Evolutionary conservation across 768 basidiomycete genomes (phyloP), one percentile per base, ranked within the genome.

Genomic region (Inosperma sp.): DNA sequence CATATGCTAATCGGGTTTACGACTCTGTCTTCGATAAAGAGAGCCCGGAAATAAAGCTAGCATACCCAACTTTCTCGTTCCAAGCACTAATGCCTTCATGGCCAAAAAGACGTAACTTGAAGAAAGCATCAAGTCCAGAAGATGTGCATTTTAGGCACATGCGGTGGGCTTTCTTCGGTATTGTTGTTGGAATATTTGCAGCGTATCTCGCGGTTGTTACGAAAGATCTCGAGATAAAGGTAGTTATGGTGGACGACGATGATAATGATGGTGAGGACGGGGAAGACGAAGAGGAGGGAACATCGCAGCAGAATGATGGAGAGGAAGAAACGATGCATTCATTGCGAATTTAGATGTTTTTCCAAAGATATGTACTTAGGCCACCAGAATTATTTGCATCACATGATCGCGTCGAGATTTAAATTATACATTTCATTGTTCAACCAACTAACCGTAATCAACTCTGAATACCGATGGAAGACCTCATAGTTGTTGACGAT

Each of bases 401-500:
- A 55, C 56, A 52, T 56, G 54, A 57, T 36, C 30, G 35, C 39
- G 19, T 5, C 25, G 30, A 29, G 14, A 26, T 23, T 54, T 17
- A 4, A 44, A 21, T 16, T 34, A 31, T 44, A 14, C 4, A 19
- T 27, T 49, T 37, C 25, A 27, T 5, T n/a, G 19, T 30, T 2
- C 47, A 37, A 17, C 46, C 23, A 39, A 17, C 26, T 27, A 16
- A 26, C 46, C 16, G 23, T 42, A 33, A 36, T 37, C 30, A 39
- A 13, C 21, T 21, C 49, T 49, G 7, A 63, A 36, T 49, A 80
- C n/a, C 77, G 75, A 80, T 82, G 56, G 79, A 82, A 53, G 81
- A 83, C 62, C 71, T 82, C 53, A 82, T 83, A 56, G 73, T 83
- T 48, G 73, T 83, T 23, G 81, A 83, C 59, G 81, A 83, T 62